A percentile compares a stretch with the other conserved stretches of the same genome.
These are phyloP conservation scores for Globomyces pollinis-pini DNA, from an alignment of 192 early-diverging fungal species.

Conservation along the genomic window DNA sequence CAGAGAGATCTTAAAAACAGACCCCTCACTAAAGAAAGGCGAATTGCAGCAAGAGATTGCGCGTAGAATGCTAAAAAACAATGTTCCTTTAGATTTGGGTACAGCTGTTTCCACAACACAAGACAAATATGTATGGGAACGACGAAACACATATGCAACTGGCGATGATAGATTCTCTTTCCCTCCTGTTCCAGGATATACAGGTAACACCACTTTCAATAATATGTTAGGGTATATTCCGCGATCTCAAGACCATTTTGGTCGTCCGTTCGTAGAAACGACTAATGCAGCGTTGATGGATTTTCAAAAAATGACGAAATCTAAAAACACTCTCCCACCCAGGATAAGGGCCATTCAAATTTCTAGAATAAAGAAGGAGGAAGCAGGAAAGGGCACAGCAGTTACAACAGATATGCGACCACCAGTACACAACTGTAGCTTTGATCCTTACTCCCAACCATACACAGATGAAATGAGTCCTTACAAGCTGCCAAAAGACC, in stretches of 20 bases:
- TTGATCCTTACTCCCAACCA: conserved; percentile 13
- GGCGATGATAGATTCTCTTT: conserved; percentile 49
- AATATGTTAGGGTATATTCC: conserved; percentile 40
- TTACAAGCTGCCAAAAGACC: conserved; percentile 38
- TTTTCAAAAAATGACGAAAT: conserved; percentile 40
- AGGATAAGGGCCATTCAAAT: conserved; percentile 34
- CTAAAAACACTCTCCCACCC: conserved; percentile 35
- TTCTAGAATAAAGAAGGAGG: conserved; percentile 13
- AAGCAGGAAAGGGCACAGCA: neutral
- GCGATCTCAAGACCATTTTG: conserved; percentile 49
- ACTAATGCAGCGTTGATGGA: conserved; percentile 40
- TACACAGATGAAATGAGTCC: conserved; percentile 41
- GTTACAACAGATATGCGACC: neutral
- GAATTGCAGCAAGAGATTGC: conserved; percentile 32
- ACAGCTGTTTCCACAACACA: neutral
- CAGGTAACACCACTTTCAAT: conserved; percentile 29
- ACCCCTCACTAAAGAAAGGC: conserved; percentile 42
- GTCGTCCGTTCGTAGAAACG: conserved; percentile 46
- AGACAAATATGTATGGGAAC: conserved; percentile 36
- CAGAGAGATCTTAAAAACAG: conserved; percentile 40
- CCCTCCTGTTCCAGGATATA: conserved; percentile 52
- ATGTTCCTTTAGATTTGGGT: neutral
- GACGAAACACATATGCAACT: conserved; percentile 36
- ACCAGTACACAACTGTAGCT: neutral
- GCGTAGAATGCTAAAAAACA: conserved; percentile 12